Conservation (phyloP, 352 stramenopile species). For the Phytopythium sindhum region DNA sequence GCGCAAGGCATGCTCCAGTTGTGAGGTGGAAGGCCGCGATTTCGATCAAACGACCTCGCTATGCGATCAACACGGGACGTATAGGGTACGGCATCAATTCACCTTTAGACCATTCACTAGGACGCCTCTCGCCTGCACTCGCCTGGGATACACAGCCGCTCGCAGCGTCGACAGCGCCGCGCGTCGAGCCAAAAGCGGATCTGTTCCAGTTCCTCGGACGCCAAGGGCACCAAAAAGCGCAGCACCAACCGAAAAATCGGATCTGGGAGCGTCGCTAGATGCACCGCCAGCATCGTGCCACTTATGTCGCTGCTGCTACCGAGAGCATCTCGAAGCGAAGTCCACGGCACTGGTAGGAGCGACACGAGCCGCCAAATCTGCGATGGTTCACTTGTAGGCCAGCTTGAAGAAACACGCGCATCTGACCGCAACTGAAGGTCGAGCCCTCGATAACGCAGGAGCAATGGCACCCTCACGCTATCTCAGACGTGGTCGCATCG, state of each 20-base stretch:
- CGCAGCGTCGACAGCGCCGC: constrained; percentile 1
- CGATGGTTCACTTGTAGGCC: not conserved
- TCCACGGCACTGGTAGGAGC: not conserved
- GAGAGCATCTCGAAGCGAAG: not conserved
- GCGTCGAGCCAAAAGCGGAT: constrained; percentile 11
- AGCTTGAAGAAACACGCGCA: not conserved
- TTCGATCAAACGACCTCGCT: not conserved
- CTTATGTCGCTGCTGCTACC: not conserved
- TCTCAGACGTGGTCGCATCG: constrained; percentile 19
- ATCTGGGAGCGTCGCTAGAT: constrained; percentile 4
- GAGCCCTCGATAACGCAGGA: constrained; percentile 14
- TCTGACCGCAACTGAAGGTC: not conserved
- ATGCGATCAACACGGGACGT: too few species aligned
- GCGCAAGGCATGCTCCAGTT: too few species aligned
- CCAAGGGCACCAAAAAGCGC: not conserved
- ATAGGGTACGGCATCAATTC: not conserved
- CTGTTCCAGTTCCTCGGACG: not conserved
- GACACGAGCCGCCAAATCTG: not conserved
- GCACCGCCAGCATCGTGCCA: not conserved
- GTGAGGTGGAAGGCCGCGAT: not conserved
- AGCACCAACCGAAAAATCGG: not conserved
- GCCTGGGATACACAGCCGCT: constrained; percentile 3
- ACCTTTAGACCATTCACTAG: not conserved
- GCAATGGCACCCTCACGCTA: constrained; percentile 12
- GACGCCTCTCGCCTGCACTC: constrained; percentile 1